These are phyloP conservation scores for Skeletonema grethae DNA, from an alignment of 108 stramenopile species.

Conservation along the genomic window DNA sequence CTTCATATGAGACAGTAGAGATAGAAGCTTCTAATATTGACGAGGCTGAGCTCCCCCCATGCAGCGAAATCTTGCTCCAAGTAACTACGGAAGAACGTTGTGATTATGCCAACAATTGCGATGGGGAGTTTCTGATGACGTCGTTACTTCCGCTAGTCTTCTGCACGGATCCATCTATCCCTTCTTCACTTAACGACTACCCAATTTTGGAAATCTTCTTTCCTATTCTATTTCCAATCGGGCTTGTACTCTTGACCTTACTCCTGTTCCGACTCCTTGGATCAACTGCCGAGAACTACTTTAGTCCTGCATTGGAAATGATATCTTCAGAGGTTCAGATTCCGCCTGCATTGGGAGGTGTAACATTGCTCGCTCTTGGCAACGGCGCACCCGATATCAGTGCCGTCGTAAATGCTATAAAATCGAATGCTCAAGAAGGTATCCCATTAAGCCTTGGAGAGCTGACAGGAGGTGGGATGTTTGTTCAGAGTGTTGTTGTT, in stretches of 20 bases:
- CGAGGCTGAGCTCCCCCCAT: constrained; percentile 7
- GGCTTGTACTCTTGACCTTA: constrained; percentile 1
- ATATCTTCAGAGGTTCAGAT: constrained; percentile 51
- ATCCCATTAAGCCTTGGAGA: constrained; percentile 57
- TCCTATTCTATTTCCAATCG: constrained; percentile 19
- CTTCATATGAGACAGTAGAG: background rate
- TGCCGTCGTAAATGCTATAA: constrained; percentile 55
- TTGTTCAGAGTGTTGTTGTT: constrained; percentile 59
- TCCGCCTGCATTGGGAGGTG: constrained; percentile 66
- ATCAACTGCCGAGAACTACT: constrained; percentile 75
- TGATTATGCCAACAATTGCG: constrained; percentile 18
- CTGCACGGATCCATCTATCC: constrained; percentile 5
- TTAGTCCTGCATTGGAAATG: constrained; percentile 66
- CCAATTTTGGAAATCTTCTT: constrained; percentile 13
- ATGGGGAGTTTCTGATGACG: constrained; percentile 23
- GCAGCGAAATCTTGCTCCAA: constrained; percentile 30
- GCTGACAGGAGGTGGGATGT: constrained; percentile 73
- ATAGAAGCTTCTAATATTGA: background rate
- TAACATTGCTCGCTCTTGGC: constrained; percentile 77
- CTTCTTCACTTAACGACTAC: constrained; percentile 8
- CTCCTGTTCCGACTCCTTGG: constrained; percentile 56
- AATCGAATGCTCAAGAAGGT: constrained; percentile 31
- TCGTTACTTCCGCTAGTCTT: constrained; percentile 21
- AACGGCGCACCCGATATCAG: constrained; percentile 80
- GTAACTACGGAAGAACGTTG: constrained; percentile 19